A percentile compares a stretch with the other conserved stretches of the same genome.
Conservation (phyloP, 176 grass and related monocot species). For the Chrysopogon serrulatus region DNA sequence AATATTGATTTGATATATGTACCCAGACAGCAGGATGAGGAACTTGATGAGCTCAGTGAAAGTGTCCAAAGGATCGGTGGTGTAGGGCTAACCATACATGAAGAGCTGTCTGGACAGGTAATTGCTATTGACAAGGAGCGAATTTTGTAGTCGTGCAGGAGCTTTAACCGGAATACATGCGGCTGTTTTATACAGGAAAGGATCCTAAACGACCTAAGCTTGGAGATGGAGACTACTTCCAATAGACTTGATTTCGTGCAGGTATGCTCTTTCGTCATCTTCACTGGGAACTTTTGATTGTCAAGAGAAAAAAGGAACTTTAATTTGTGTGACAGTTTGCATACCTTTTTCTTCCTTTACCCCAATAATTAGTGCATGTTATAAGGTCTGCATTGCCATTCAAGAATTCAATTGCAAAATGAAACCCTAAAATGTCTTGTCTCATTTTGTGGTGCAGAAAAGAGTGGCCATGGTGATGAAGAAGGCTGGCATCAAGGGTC, state of each 20-base stretch:
- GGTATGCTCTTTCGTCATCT: conserved; percentile 26
- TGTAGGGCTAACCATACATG: conserved; percentile 98
- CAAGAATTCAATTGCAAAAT: not conserved
- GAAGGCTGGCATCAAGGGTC: conserved; percentile 87
- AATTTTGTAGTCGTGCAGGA: not conserved
- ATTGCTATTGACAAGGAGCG: not conserved
- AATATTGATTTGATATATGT: not conserved
- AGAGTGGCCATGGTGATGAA: conserved; percentile 90
- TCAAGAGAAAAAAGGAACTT: too few species aligned
- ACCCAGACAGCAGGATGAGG: conserved; percentile 88
- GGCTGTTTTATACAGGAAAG: conserved; percentile 65
- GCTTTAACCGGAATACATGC: not conserved
- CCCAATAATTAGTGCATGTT: too few species aligned
- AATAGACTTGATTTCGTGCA: conserved; percentile 95
- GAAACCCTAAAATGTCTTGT: not conserved
- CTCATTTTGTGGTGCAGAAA: conserved; percentile 49
- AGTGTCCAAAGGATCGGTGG: conserved; percentile 84
- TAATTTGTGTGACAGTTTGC: not conserved
- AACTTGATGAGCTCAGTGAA: conserved; percentile 87
- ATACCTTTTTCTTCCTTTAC: not conserved
- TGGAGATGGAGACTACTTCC: conserved; percentile 96
- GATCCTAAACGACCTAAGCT: conserved; percentile 72
- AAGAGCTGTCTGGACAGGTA: conserved; percentile 87
- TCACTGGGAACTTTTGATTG: not conserved
- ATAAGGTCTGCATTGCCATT: not conserved